phyloP scores from a whole-genome alignment of 2,329 filamentous ascomycete species.

The Xylaria sp. region DNA sequence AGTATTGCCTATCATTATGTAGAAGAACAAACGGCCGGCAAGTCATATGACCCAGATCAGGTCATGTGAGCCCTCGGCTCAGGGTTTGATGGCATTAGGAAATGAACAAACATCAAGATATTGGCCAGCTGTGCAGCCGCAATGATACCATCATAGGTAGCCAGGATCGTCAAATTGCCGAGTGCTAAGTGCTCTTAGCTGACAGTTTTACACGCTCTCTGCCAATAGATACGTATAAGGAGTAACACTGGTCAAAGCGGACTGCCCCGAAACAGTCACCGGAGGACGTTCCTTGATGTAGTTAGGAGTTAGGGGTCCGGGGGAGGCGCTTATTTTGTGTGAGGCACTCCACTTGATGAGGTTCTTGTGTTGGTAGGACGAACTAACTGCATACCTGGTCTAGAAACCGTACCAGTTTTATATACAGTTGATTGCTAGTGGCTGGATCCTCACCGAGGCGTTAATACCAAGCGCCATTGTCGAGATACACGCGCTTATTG shows the following conservation, averaged over 20 bases:
- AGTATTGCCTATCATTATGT: not conserved
- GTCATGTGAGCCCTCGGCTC: not conserved
- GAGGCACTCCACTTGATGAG: conserved; percentile 34
- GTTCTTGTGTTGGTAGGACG: not conserved
- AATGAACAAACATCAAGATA: conserved; percentile 23
- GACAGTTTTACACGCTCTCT: conserved; percentile 9
- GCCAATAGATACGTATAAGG: conserved; percentile 17
- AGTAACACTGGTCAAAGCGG: conserved; percentile 20
- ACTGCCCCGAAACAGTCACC: conserved; percentile 1
- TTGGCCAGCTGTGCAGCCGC: conserved; percentile 1
- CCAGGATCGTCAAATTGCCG: conserved; percentile 25
- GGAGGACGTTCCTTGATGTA: not conserved
- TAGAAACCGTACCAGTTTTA: not conserved
- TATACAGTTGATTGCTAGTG: not conserved
- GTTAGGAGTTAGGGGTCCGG: conserved; percentile 8
- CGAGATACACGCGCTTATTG: conserved; percentile 41
- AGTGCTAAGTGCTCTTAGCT: conserved; percentile 24
- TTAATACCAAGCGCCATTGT: conserved; percentile 38
- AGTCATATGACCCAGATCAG: conserved; percentile 17
- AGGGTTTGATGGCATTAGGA: conserved; percentile 2
- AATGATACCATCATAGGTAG: conserved; percentile 10
- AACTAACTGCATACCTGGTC: not conserved
- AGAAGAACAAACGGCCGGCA: conserved; percentile 2
- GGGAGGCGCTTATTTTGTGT: conserved; percentile 35
- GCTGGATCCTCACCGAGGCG: conserved; percentile 7